Percentiles rank a stretch among this genome's conserved stretches.
These are phyloP conservation scores for Boletus patriciae DNA, from an alignment of 768 basidiomycete genomes.

Conservation along the genomic window DNA sequence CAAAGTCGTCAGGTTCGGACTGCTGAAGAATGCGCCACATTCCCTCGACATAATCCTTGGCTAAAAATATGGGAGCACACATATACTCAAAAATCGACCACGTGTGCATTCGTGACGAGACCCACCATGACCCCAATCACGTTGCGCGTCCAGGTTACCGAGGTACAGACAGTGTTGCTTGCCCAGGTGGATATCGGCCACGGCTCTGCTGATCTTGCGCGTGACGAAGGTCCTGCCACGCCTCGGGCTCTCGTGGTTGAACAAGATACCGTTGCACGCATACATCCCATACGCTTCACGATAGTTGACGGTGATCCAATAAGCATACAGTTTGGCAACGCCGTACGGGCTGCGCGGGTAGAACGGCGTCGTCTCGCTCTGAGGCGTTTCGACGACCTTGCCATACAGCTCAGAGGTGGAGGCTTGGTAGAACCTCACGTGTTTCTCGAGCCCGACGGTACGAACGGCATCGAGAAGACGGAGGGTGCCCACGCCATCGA, in stretches of 20 bases:
- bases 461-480: constrained; percentile 95
- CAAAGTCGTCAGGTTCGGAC: constrained; percentile 78
- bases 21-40: constrained; percentile 99
- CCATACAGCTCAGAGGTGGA: constrained; percentile 98
- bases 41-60: constrained; percentile 90
- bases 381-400: constrained; percentile 93
- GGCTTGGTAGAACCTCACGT: constrained; percentile 95
- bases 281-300: constrained; percentile 96
- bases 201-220: constrained; percentile 90
- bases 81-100: constrained; percentile 6
- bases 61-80: constrained; percentile 35
- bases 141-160: constrained; percentile 91
- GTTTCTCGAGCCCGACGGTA: constrained; percentile 91
- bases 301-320: constrained; percentile 90
- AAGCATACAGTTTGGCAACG: constrained; percentile 90
- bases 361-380: constrained; percentile 95
- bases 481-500: constrained; percentile 92
- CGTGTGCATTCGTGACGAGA: constrained; percentile 1
- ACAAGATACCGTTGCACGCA: constrained; percentile 94
- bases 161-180: constrained; percentile 91
- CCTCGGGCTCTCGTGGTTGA: constrained; percentile 97
- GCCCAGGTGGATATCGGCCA: constrained; percentile 85
- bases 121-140: constrained; percentile 97
- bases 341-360: constrained; percentile 98
- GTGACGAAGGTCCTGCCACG: constrained; percentile 96